These are phyloP conservation scores for Tagetes patula DNA, from an alignment of 129 eudicot species.

Conservation along the genomic window DNA sequence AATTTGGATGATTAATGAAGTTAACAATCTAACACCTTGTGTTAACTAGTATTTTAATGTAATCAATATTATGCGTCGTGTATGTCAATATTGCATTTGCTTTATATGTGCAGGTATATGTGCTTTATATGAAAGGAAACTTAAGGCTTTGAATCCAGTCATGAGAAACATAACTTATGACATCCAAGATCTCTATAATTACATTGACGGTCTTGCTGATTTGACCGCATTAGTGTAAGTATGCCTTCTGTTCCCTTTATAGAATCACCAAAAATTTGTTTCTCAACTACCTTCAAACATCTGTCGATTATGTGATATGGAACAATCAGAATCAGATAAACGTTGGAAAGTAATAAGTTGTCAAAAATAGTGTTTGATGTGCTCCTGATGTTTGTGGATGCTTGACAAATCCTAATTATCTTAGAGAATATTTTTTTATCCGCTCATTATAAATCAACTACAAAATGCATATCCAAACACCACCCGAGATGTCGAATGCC, in stretches of 20 bases:
- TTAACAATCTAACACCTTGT: no score
- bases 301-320: background rate
- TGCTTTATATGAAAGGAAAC: constrained; percentile 87
- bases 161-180: constrained; percentile 73
- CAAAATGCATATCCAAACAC: background rate
- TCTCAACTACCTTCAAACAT: background rate
- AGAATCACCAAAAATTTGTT: background rate
- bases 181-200: constrained; percentile 92
- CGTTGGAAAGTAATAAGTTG: background rate
- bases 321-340: background rate
- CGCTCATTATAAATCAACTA: background rate
- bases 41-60: no score
- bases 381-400: no score
- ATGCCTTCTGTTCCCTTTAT: constrained; percentile 22
- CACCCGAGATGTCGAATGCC: background rate
- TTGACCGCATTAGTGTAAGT: constrained; percentile 91
- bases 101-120: constrained; percentile 66
- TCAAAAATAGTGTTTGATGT: background rate
- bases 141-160: constrained; percentile 82
- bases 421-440: background rate
- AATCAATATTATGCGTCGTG: background rate
- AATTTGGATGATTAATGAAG: background rate
- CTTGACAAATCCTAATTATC: no score
- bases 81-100: background rate
- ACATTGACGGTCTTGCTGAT: constrained; percentile 86